Conservation (phyloP, 192 early-diverging fungal species). For the Dispira simplex region DNA sequence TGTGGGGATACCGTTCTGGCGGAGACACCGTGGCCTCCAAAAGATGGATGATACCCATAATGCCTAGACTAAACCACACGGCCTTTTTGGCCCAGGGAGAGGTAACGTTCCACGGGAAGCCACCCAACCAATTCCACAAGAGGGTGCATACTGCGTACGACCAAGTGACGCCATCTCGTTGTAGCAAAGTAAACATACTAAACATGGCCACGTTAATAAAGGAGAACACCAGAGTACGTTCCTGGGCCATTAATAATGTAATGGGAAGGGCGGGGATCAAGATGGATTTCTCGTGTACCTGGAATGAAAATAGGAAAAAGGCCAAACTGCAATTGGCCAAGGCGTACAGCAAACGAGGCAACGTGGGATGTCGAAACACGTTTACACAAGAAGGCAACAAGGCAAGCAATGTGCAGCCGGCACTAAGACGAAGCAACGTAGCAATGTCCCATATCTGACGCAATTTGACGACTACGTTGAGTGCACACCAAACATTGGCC, state of each 20-base stretch:
- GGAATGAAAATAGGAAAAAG: slow-evolving; percentile 95
- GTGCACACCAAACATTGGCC: slow-evolving; percentile 92
- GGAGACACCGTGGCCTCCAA: slow-evolving; percentile 41
- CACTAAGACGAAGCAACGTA: slow-evolving; percentile 48
- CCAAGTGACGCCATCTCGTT: slow-evolving; percentile 49
- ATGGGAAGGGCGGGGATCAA: slow-evolving; percentile 69
- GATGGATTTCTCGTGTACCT: slow-evolving; percentile 97
- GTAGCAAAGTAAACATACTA: slow-evolving; percentile 79
- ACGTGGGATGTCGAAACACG: slow-evolving; percentile 37
- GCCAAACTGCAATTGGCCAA: slow-evolving; percentile 63
- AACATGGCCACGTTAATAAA: slow-evolving; percentile 75
- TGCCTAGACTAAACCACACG: slow-evolving; percentile 10
- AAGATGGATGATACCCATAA: slow-evolving; percentile 39
- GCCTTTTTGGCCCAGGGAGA: slow-evolving; percentile 13
- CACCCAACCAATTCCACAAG: slow-evolving; percentile 60
- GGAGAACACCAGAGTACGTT: slow-evolving; percentile 37
- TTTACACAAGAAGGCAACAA: slow-evolving; percentile 59
- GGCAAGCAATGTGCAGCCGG: slow-evolving; percentile 43
- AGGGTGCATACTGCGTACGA: slow-evolving; percentile 51
- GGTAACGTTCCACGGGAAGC: slow-evolving; percentile 18
- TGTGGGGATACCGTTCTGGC: slow-evolving; percentile 57
- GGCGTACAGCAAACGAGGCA: slow-evolving; percentile 43
- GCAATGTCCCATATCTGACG: slow-evolving; percentile 44
- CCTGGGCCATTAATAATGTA: slow-evolving; percentile 54
- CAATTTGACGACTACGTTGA: slow-evolving; percentile 73